Evolutionary conservation across 352 stramenopile species (phyloP).

Genomic region (Aphanomyces cochlioides): DNA sequence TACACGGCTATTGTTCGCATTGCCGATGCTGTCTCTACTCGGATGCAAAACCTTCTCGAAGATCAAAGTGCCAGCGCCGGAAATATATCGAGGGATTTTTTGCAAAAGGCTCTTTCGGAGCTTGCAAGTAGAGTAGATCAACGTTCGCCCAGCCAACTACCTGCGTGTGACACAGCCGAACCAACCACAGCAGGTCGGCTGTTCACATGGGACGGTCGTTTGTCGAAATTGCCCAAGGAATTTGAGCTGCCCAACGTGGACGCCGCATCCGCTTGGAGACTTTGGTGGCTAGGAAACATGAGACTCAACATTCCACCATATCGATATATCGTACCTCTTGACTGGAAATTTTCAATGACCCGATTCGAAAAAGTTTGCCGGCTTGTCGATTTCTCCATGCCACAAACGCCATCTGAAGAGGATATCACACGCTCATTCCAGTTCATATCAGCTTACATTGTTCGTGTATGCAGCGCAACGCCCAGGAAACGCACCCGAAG

Average conservation of each 20-base stretch:
- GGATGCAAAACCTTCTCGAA: no score
- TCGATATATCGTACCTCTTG: constrained; percentile 14
- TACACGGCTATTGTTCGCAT: no score
- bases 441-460: background rate
- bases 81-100: no score
- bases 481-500: background rate
- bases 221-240: background rate
- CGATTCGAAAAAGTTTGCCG: background rate
- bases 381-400: background rate
- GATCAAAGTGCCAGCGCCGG: no score
- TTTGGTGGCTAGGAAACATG: constrained; percentile 16
- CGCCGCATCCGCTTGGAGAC: background rate
- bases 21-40: no score
- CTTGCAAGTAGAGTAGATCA: no score
- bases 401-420: background rate
- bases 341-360: no score
- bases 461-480: background rate
- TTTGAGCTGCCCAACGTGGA: constrained; percentile 8
- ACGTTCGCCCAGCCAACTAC: no score
- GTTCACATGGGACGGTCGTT: constrained; percentile 3
- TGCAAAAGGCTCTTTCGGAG: no score
- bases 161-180: no score
- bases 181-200: no score
- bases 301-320: constrained; percentile 4
- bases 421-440: background rate